Base-by-base conservation (phyloP, 805 yeast genomes). In the Yamadazyma tumulicola region DNA sequence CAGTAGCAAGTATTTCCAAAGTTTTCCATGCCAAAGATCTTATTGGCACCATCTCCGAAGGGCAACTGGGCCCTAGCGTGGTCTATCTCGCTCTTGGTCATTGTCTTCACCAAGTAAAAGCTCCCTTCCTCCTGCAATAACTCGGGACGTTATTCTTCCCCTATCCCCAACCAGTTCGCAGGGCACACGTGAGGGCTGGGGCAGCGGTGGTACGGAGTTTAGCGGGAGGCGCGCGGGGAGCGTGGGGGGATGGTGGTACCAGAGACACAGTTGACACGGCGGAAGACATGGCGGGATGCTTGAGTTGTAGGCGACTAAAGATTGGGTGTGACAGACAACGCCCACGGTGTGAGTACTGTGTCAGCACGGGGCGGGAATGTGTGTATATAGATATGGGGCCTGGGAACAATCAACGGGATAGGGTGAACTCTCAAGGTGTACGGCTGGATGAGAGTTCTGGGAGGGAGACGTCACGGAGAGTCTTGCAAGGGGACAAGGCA, bases 1-100 rank as follows among this genome's bases (percentile, higher is more conserved):
- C 95, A 85, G 63, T 91, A 91, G 62, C 97, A 93, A 0, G 97
- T 88, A 55, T 88, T 82, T 2, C 95, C 95, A 49, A 83, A 84
- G 52, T 85, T 85, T 53, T 85, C 93, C 74, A 82, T 76, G 1
- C 94, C 94, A 55, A 75, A 84, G 15, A 84, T 72, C 54, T 82
- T 84, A 41, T 74, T 66, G 5, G 79, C 64, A 1, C 88, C 89
- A 52, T 79, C 80, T 4, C 87, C 89, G 51, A 57, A 78, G 5
- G 48, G 48, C 5, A 44, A 26, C 19, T 35, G 14, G 6, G 32
- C 13, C 14, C 30, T 31, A 7, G 34, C 18, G 10, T 8, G 19
- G 22, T 39, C 41, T 10, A 38, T 27, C 19, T 38, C 39, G 2
- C 35, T 26, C 25, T 33, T 20, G 6, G 46, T 42, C 46, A 42